Evolutionary conservation across 352 stramenopile species (phyloP), one percentile per base, ranked within the genome.

Genomic region (Globisporangium acanthophoron): DNA sequence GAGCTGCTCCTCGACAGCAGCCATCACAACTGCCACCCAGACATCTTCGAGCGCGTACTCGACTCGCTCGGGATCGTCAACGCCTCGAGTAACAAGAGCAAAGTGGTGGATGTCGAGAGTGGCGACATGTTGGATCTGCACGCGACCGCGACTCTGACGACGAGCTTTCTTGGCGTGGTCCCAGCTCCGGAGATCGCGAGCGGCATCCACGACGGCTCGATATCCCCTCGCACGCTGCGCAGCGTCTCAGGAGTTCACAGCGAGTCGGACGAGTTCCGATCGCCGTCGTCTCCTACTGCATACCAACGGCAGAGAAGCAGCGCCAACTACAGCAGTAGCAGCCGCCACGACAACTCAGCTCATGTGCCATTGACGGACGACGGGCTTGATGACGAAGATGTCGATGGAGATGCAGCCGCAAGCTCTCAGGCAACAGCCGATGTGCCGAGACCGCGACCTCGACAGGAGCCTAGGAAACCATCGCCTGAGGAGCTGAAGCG

Each of bases 1-100:
- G 73, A 85, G 47, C 78, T 87, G 29, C 68, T 92, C 27, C 61
- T 87, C 61, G 68, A 80, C 44, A 62, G 66, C 4, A 66, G 59
- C 18, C 66, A 86, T 31, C 31, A 27, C 5, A 85, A 85, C 44
- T 87, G 75, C 52, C 76, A 80, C 27, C 40, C 64, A 11, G 80
- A 90, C 35, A 70, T 90, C 45, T 70, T 82, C 11, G 48, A 69
- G 45, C 67, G 65, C 24, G 74, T 68, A 9, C 65, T 65, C 43
- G 63, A 61, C 37, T 81, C 72, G 5, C 52, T 85, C 21, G 70
- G 72, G 7, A 68, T 80, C 40, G 8, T 21, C 40, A 60, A 55
- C 18, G 20, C 41, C 35, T 40, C 35, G 11, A 40, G 35, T 4
- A 40, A 4, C 37, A 12, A 0, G 37, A 18, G 37, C 44, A 18